Base-by-base conservation (phyloP, 805 yeast species). In the Blastobotrys parvus region DNA sequence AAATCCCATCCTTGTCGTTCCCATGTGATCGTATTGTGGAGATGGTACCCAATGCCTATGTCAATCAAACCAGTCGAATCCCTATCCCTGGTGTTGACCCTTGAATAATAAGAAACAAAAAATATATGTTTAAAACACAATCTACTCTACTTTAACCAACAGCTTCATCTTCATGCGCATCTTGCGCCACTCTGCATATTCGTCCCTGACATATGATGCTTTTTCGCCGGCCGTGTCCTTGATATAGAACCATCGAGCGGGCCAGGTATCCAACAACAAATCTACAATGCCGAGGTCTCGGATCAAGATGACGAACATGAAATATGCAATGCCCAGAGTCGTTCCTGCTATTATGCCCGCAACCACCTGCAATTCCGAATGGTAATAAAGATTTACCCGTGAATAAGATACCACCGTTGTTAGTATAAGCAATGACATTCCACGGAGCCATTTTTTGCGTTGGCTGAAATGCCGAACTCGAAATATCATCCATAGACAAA, bases 21-120 rank as follows among this genome's bases (percentile, higher is more conserved):
- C 80, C 90, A 31, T 76, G 85, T 45, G 76, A 84, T 58, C 92
- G 87, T 56, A 73, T 92, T 41, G 84, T 89, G 47, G 95, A 90
- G 63, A 80, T 92, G 30, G 75, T 83, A 34, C 89, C 88, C 60
- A 82, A 83, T 48, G 95, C 96, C 0, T 88, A 88, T 61, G 38
- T 51, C 21, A 54, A 54, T 41, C 55, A 54, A 41, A 51, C 50
- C 31, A 47, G 47, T 27, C 49, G 58, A 11, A 50, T 53, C n/a
- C 35, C 47, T 11, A 48, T 53, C 40, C 53, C 53, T 1, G 55
- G 41, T 1, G 51, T 53, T 11, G 52, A 48, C 32, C 49, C 53
- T 1, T 51, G 31, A 35, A 13, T 16, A 10, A 22, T 15, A 34
- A 10, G 29, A 30, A 18, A 16, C 7, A 25, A 25, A 25, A 7